phyloP scores from a whole-genome alignment of 2,329 filamentous ascomycete species.

The Sarocladiaceae sp. region DNA sequence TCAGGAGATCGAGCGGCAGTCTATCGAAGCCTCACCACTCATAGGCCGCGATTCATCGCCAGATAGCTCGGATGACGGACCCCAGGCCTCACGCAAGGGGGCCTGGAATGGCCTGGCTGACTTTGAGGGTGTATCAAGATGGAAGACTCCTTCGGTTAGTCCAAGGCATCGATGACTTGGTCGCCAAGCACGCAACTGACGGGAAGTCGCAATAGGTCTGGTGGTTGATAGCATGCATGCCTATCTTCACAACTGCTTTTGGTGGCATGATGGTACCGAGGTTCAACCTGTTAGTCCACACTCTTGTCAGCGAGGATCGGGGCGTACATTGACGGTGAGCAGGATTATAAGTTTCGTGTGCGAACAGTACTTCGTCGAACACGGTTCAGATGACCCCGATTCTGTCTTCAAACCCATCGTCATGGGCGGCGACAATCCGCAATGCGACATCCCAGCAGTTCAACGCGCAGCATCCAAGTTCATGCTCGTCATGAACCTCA shows the following conservation, averaged over 20 bases:
- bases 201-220: conserved; percentile 50
- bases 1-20: conserved; percentile 10
- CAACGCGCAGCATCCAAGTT: conserved; percentile 73
- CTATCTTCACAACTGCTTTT: conserved; percentile 77
- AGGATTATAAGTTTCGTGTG: conserved; percentile 78
- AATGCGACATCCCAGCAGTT: conserved; percentile 75
- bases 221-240: conserved; percentile 77
- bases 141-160: conserved; percentile 55
- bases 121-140: conserved; percentile 56
- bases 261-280: conserved; percentile 82
- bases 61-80: conserved; percentile 11
- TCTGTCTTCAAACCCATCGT: conserved; percentile 58
- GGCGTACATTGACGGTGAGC: conserved; percentile 10
- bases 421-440: conserved; percentile 63
- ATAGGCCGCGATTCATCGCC: conserved; percentile 25
- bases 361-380: conserved; percentile 70
- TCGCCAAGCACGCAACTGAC: background rate
- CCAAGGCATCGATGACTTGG: background rate
- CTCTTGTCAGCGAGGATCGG: background rate
- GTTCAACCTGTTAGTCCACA: conserved; percentile 60
- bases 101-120: conserved; percentile 48
- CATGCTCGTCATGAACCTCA: conserved; percentile 66
- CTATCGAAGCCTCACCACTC: conserved; percentile 32
- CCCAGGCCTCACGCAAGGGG: conserved; percentile 14
- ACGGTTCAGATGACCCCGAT: conserved; percentile 49